Evolutionary conservation across 768 basidiomycete genomes (phyloP).

Genomic region (Leccinum rimulosum): DNA sequence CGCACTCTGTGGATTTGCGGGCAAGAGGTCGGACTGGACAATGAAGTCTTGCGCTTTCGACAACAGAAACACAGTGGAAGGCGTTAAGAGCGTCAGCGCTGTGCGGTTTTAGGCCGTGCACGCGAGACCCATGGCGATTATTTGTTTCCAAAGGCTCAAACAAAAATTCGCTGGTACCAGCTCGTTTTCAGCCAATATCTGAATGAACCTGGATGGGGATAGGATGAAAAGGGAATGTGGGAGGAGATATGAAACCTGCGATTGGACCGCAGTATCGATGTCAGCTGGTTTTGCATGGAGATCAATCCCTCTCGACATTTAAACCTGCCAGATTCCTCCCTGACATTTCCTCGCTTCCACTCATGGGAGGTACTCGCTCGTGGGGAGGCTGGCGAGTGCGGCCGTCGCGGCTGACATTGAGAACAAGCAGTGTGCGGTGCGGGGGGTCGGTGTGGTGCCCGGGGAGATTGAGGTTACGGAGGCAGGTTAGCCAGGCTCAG

Average conservation of each 20-base stretch:
- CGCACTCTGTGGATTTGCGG: conserved; percentile 62
- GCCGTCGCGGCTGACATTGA: conserved; percentile 79
- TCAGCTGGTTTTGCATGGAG: not conserved
- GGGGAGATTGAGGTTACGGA: conserved; percentile 34
- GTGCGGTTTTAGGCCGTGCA: not conserved
- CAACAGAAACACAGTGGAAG: conserved; percentile 53
- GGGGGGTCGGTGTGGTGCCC: conserved; percentile 57
- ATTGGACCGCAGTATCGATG: not conserved
- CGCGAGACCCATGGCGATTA: no score
- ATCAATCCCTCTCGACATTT: not conserved
- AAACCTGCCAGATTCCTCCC: not conserved
- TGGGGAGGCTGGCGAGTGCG: conserved; percentile 77
- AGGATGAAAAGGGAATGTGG: no score
- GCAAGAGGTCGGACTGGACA: conserved; percentile 81
- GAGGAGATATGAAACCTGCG: no score
- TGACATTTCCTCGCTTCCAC: not conserved
- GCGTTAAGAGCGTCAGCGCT: conserved; percentile 25
- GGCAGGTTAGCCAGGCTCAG: not conserved
- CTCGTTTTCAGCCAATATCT: no score
- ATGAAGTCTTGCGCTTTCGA: conserved; percentile 78
- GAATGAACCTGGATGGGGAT: no score
- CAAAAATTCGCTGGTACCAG: not conserved
- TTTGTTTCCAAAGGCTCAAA: no score
- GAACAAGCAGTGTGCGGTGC: conserved; percentile 77
- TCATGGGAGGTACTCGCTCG: conserved; percentile 67